These are phyloP conservation scores for Austropuccinia psidii DNA, from an alignment of 1,284 basidiomycete genomes.

Conservation along the genomic window DNA sequence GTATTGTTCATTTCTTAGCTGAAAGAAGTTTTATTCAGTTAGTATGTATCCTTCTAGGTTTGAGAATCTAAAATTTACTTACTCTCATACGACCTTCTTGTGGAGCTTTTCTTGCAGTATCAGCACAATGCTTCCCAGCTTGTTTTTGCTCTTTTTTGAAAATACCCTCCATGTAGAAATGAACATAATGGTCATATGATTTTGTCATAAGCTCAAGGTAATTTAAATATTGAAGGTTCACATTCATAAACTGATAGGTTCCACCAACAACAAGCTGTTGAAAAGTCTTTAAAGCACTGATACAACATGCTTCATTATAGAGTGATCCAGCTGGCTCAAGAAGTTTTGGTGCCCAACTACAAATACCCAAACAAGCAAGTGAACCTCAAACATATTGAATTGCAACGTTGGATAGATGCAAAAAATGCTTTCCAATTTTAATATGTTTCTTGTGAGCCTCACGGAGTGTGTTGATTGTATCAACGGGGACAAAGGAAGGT, in stretches of 20 bases:
- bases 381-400: not conserved
- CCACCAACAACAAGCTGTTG: not conserved
- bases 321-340: not conserved
- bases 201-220: not conserved
- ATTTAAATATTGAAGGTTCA: not conserved
- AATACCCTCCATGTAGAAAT: not conserved
- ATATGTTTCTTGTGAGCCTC: not conserved
- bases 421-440: not conserved
- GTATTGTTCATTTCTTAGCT: not conserved
- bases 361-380: not conserved
- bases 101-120: not conserved
- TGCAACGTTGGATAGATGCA: not conserved
- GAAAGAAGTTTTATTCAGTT: not conserved
- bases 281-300: not conserved
- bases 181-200: slow-evolving; percentile 3
- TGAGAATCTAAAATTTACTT: not conserved
- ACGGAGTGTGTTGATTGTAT: not conserved
- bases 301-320: not conserved
- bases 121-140: not conserved
- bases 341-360: not conserved
- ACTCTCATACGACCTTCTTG: not conserved
- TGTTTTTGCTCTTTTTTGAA: not conserved
- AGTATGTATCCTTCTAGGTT: not conserved
- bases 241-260: not conserved
- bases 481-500: no score